phyloP scores from a whole-genome alignment of 495 filamentous ascomycete species.

The Schizothecium vesticola region DNA sequence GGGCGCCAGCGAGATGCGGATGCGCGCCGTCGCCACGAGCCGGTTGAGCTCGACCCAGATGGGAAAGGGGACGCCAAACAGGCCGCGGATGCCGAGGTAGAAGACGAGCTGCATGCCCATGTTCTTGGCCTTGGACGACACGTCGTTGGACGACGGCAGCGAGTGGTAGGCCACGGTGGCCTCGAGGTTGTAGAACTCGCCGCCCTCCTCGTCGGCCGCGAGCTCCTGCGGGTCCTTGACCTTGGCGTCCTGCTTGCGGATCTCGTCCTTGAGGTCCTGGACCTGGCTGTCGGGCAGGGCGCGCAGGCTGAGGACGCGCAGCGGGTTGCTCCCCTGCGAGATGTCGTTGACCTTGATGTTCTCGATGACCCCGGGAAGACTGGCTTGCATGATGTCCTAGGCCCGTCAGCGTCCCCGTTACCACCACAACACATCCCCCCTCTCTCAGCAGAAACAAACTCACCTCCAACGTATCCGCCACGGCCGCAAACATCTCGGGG shows the following conservation, averaged over 20 bases:
- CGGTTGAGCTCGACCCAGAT: slow-evolving; percentile 85
- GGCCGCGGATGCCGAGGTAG: slow-evolving; percentile 77
- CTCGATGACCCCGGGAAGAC: slow-evolving; percentile 80
- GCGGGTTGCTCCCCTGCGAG: slow-evolving; percentile 82
- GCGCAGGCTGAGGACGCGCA: slow-evolving; percentile 84
- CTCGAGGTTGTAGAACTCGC: slow-evolving; percentile 92
- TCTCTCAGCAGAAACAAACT: neutral
- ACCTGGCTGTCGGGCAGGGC: slow-evolving; percentile 80
- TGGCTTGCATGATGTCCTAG: slow-evolving; percentile 89
- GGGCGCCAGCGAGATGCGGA: slow-evolving; percentile 79
- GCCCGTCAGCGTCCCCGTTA: neutral
- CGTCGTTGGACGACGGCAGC: slow-evolving; percentile 58
- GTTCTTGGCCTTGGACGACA: slow-evolving; percentile 77
- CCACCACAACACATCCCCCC: no score
- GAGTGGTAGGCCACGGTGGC: slow-evolving; percentile 92
- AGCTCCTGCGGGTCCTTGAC: slow-evolving; percentile 81
- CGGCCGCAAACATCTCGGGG: slow-evolving; percentile 80
- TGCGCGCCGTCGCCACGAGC: slow-evolving; percentile 77
- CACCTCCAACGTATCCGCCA: slow-evolving; percentile 44
- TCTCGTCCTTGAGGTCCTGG: slow-evolving; percentile 67
- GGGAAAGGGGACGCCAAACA: slow-evolving; percentile 84
- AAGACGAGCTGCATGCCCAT: slow-evolving; percentile 95
- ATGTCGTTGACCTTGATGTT: slow-evolving; percentile 96
- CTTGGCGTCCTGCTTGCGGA: slow-evolving; percentile 71
- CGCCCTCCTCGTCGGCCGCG: slow-evolving; percentile 84